Evolutionary conservation across 106 monocot genomes (phyloP).

Genomic region (Xerophyta viscosa): DNA sequence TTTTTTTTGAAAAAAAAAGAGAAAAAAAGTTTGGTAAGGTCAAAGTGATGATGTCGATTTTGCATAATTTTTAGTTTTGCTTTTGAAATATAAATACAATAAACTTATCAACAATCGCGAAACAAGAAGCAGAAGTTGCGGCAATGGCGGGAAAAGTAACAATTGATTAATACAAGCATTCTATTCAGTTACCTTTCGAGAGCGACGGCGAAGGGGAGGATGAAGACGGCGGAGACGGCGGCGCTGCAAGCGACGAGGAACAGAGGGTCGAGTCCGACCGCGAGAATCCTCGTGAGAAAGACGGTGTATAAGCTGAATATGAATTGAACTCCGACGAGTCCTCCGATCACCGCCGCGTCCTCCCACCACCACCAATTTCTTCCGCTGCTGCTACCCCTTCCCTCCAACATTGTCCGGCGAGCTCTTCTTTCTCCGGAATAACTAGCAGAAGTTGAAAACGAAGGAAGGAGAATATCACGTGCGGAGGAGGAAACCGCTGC

Average conservation of each 20-base stretch:
- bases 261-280: slow-evolving; percentile 26
- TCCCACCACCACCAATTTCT: slow-evolving; percentile 2
- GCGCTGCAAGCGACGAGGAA: slow-evolving; percentile 21
- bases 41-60: too few species aligned
- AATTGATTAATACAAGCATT: too few species aligned
- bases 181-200: slow-evolving; percentile 32
- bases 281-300: slow-evolving; percentile 19
- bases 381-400: not conserved
- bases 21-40: too few species aligned
- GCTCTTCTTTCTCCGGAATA: not conserved
- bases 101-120: too few species aligned
- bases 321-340: slow-evolving; percentile 29
- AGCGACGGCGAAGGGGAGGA: slow-evolving; percentile 44
- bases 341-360: slow-evolving; percentile 22
- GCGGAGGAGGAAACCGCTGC: too few species aligned
- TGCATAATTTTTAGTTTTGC: too few species aligned
- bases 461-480: too few species aligned
- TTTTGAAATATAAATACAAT: too few species aligned
- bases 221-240: slow-evolving; percentile 15
- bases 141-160: too few species aligned
- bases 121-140: too few species aligned
- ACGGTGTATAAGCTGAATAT: slow-evolving; percentile 18
- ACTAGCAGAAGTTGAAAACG: too few species aligned
- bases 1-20: too few species aligned
- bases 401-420: not conserved